These are phyloP conservation scores for Exutisphaerella laricina DNA, from an alignment of 2,329 filamentous ascomycete genomes.

Conservation along the genomic window DNA sequence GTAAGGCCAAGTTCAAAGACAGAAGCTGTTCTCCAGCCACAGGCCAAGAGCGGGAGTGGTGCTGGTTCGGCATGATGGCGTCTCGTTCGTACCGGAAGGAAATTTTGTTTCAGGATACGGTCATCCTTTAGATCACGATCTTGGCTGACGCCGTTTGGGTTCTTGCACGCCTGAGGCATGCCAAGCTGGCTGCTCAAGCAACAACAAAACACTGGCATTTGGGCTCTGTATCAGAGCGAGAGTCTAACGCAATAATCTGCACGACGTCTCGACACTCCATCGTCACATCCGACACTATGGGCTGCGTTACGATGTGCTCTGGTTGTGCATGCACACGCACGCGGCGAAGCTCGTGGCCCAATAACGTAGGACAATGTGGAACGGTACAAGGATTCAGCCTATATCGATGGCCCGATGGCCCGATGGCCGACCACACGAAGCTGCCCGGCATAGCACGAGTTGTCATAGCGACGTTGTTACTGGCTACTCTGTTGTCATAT, in stretches of 20 bases:
- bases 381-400: background rate
- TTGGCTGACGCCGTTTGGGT: too few species aligned
- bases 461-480: background rate
- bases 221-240: too few species aligned
- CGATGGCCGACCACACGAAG: background rate
- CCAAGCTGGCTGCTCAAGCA: too few species aligned
- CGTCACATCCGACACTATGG: background rate
- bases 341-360: constrained; percentile 5
- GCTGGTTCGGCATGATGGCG: too few species aligned
- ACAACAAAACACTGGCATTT: too few species aligned
- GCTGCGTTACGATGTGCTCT: background rate
- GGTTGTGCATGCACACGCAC: background rate
- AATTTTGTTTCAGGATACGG: too few species aligned
- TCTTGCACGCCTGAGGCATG: too few species aligned
- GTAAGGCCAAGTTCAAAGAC: too few species aligned
- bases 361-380: constrained; percentile 1
- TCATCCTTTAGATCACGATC: too few species aligned
- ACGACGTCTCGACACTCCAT: constrained; percentile 1
- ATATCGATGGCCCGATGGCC: background rate
- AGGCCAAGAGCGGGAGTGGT: too few species aligned
- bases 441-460: background rate
- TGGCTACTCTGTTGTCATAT: background rate
- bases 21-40: too few species aligned
- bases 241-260: background rate
- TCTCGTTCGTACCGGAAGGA: too few species aligned